Evolutionary conservation across 352 stramenopile genomes (phyloP).

Genomic region (Globisporangium irregulare): DNA sequence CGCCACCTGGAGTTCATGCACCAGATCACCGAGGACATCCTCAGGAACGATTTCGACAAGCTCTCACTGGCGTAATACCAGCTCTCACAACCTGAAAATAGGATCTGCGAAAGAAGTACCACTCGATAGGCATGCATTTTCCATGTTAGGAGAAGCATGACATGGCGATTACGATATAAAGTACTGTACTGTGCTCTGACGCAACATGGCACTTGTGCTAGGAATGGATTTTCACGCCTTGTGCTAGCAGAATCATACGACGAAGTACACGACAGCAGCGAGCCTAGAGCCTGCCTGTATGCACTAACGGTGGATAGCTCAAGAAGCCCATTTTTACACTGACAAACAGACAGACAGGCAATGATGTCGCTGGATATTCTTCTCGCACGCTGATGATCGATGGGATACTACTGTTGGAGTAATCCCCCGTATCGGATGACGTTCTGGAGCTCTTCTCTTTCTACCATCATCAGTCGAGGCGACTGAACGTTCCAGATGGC

Average conservation of each 20-base stretch:
- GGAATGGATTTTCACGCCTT: neutral
- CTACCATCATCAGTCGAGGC: neutral
- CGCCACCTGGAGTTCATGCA: conserved; percentile 14
- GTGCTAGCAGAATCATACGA: neutral
- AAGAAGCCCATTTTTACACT: neutral
- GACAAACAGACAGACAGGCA: neutral
- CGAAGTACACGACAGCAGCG: too few species aligned
- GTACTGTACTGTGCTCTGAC: too few species aligned
- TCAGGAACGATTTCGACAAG: conserved; percentile 13
- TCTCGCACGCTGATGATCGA: neutral
- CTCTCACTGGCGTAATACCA: neutral
- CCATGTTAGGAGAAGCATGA: too few species aligned
- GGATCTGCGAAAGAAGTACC: neutral
- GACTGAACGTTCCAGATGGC: neutral
- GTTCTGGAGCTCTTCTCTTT: neutral
- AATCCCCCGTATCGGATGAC: neutral
- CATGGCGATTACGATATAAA: neutral
- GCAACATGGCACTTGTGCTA: neutral
- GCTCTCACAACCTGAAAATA: neutral
- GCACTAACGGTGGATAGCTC: neutral
- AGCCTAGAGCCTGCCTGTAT: too few species aligned
- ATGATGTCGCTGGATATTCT: neutral
- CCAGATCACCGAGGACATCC: conserved; percentile 32
- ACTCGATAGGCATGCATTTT: neutral
- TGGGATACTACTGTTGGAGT: neutral